Evolutionary conservation across 208 protist species (phyloP).

Genomic region (Leishmania braziliensis): DNA sequence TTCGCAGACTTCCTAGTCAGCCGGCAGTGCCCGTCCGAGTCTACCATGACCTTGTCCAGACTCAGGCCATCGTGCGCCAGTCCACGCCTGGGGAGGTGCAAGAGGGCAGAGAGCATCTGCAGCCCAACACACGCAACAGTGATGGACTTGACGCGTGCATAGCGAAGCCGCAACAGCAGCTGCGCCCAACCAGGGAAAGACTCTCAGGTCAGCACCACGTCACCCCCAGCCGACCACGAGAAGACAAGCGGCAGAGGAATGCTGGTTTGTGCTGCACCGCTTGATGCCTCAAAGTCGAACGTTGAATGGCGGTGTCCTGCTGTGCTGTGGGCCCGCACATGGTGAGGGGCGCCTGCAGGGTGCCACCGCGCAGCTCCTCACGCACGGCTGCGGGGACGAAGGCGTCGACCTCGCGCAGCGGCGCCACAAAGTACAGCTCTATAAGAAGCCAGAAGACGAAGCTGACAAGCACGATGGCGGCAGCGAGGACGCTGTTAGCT

Average conservation of each 20-base stretch:
- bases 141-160: slow-evolving; percentile 20
- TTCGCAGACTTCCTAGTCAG: slow-evolving; percentile 50
- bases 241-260: slow-evolving; percentile 7
- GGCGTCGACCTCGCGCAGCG: slow-evolving; percentile 15
- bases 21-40: slow-evolving; percentile 59
- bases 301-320: neutral
- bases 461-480: slow-evolving; percentile 4
- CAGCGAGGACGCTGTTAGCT: neutral
- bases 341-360: neutral
- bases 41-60: slow-evolving; percentile 69
- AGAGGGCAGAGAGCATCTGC: slow-evolving; percentile 54
- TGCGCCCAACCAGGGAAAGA: slow-evolving; percentile 42
- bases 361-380: neutral
- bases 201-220: slow-evolving; percentile 35
- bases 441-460: slow-evolving; percentile 10
- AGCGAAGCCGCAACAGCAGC: slow-evolving; percentile 29
- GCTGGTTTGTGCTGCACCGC: slow-evolving; percentile 11
- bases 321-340: slow-evolving; percentile 4
- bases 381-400: slow-evolving; percentile 19
- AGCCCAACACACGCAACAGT: slow-evolving; percentile 42
- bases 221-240: slow-evolving; percentile 11
- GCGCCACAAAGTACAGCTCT: neutral
- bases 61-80: slow-evolving; percentile 67
- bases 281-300: neutral
- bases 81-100: slow-evolving; percentile 54